A percentile compares a stretch with the other conserved stretches of the same genome.
phyloP scores from a whole-genome alignment of 1,139 yeast species.

The Suhomyces bolitotheri region DNA sequence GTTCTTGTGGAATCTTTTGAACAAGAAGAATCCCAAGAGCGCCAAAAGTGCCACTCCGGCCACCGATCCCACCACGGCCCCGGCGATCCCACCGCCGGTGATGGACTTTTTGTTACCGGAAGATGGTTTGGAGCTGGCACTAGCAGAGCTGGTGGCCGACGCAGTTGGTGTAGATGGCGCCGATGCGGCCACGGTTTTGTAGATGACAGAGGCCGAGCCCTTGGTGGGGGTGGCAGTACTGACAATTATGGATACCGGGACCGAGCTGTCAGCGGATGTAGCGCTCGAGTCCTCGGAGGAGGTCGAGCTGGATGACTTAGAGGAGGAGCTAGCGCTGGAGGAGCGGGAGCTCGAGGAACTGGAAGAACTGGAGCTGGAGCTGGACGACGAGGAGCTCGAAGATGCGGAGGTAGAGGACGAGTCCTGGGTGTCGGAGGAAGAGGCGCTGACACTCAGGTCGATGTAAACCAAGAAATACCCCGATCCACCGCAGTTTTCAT shows the following conservation, averaged over 20 bases:
- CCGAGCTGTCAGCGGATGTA: conserved; percentile 4
- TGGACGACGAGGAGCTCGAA: conserved; percentile 15
- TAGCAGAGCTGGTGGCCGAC: conserved; percentile 6
- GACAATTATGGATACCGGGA: conserved; percentile 12
- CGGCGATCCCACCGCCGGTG: conserved; percentile 71
- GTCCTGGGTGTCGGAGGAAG: neutral
- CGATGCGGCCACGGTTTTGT: conserved; percentile 18
- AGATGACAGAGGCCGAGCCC: conserved; percentile 15
- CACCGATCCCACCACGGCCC: conserved; percentile 65
- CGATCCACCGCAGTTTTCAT: conserved; percentile 65
- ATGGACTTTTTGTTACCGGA: conserved; percentile 24
- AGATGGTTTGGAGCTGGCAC: conserved; percentile 9
- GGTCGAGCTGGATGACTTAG: conserved; percentile 3
- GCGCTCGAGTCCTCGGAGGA: neutral
- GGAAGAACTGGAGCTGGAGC: conserved; percentile 12
- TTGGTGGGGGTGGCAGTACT: conserved; percentile 13
- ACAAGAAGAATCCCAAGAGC: conserved; percentile 41
- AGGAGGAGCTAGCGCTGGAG: conserved; percentile 2
- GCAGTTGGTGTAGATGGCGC: conserved; percentile 8
- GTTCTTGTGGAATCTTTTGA: conserved; percentile 35
- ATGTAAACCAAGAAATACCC: conserved; percentile 50
- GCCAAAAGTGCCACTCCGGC: conserved; percentile 42
- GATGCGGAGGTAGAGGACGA: conserved; percentile 2
- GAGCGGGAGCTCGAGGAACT: conserved; percentile 1
- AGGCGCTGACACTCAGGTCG: conserved; percentile 29